phyloP scores from a whole-genome alignment of 768 basidiomycete genomes.

The Kwoniella europaea region DNA sequence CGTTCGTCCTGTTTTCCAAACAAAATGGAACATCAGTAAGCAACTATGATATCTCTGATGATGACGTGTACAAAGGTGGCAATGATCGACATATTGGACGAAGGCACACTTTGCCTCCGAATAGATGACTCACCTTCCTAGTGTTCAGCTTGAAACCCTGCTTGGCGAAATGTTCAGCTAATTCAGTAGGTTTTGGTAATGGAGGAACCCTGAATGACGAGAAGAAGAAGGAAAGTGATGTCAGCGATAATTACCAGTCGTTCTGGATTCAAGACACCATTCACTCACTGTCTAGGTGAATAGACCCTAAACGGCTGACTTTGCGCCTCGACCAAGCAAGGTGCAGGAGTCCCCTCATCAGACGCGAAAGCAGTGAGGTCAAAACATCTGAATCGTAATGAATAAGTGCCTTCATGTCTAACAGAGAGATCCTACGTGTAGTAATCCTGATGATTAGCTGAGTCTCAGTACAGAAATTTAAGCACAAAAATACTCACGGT shows the following conservation, averaged over 20 bases:
- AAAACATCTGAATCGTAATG: slow-evolving; percentile 42
- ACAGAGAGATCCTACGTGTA: slow-evolving; percentile 45
- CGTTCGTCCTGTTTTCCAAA: slow-evolving; percentile 15
- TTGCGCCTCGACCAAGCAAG: slow-evolving; percentile 31
- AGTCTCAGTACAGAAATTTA: no score
- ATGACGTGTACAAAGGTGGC: background rate
- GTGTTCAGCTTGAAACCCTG: slow-evolving; percentile 54
- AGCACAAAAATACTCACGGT: slow-evolving; percentile 33
- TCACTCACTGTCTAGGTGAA: slow-evolving; percentile 48
- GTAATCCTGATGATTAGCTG: background rate
- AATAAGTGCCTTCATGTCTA: slow-evolving; percentile 44
- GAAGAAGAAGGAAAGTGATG: background rate
- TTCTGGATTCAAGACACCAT: background rate
- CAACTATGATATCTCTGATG: background rate
- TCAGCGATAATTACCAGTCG: background rate
- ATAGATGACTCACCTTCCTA: slow-evolving; percentile 39
- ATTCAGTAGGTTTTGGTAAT: slow-evolving; percentile 42
- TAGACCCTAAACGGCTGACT: slow-evolving; percentile 45
- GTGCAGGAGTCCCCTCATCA: slow-evolving; percentile 12
- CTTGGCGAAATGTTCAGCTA: slow-evolving; percentile 49
- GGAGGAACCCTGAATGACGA: slow-evolving; percentile 45
- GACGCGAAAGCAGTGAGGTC: slow-evolving; percentile 39
- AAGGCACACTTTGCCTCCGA: background rate
- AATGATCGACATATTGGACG: background rate
- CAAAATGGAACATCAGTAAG: background rate